A percentile compares a stretch with the other conserved stretches of the same genome.
Evolutionary conservation across 2,329 filamentous ascomycete genomes (phyloP).

Genomic region (Lomentospora prolificans): DNA sequence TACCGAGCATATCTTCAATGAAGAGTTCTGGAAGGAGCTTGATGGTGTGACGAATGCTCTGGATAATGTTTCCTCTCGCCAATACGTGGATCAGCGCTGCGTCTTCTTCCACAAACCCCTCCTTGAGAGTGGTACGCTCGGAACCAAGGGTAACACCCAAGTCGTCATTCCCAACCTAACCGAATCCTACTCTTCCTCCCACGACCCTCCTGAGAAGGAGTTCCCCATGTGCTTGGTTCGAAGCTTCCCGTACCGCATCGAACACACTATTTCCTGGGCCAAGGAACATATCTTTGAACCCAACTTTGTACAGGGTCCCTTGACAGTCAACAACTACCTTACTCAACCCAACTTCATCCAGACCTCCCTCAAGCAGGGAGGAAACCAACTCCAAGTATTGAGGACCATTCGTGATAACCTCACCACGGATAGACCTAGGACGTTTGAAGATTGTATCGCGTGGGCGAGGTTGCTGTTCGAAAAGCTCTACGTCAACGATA

Average conservation of each 20-base stretch:
- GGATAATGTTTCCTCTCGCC: slow-evolving; percentile 94
- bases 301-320: slow-evolving; percentile 85
- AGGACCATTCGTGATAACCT: slow-evolving; percentile 86
- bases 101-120: slow-evolving; percentile 98
- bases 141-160: slow-evolving; percentile 97
- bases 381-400: slow-evolving; percentile 87
- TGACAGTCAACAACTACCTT: slow-evolving; percentile 90
- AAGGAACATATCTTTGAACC: slow-evolving; percentile 86
- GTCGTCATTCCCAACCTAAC: slow-evolving; percentile 85
- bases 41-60: slow-evolving; percentile 94
- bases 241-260: slow-evolving; percentile 96
- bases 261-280: slow-evolving; percentile 97
- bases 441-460: slow-evolving; percentile 90
- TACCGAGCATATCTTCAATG: slow-evolving; percentile 90
- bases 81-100: slow-evolving; percentile 90
- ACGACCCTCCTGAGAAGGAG: slow-evolving; percentile 95
- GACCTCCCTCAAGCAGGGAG: slow-evolving; percentile 78
- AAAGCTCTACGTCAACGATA: slow-evolving; percentile 93
- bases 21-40: slow-evolving; percentile 77
- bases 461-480: slow-evolving; percentile 94
- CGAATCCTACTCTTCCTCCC: slow-evolving; percentile 90
- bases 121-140: slow-evolving; percentile 93
- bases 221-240: slow-evolving; percentile 98
- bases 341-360: slow-evolving; percentile 86
- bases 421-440: slow-evolving; percentile 82